Evolutionary conservation across 75 land plant genomes (phyloP).

Genomic region (Azolla pinnata): DNA sequence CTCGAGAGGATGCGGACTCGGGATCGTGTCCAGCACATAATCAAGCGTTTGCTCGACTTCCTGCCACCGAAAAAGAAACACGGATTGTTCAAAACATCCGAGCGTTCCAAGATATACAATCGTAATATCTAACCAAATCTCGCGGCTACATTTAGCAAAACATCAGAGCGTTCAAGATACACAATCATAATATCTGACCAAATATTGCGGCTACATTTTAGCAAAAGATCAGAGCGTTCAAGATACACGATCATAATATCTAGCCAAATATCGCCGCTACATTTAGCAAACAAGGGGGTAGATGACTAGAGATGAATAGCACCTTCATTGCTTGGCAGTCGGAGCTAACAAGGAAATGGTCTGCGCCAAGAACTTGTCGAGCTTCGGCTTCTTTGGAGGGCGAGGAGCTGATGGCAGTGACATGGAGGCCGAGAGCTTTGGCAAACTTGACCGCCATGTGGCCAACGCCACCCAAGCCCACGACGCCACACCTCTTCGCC

Average conservation of each 20-base stretch:
- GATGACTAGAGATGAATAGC: too few species aligned
- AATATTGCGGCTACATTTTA: too few species aligned
- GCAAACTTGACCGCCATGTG: constrained; percentile 89
- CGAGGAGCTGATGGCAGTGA: constrained; percentile 89
- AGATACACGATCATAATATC: too few species aligned
- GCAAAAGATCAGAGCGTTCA: too few species aligned
- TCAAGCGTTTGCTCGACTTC: constrained; percentile 45
- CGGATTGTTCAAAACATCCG: not conserved
- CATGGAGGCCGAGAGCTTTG: constrained; percentile 89
- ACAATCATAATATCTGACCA: too few species aligned
- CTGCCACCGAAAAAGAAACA: constrained; percentile 13
- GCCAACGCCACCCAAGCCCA: constrained; percentile 91
- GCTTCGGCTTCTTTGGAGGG: constrained; percentile 68
- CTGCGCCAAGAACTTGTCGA: constrained; percentile 67
- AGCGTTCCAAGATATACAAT: not conserved
- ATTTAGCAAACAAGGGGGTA: too few species aligned
- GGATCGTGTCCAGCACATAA: constrained; percentile 68
- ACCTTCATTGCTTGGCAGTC: constrained; percentile 35
- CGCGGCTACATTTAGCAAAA: too few species aligned
- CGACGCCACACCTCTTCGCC: constrained; percentile 56
- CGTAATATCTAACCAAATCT: too few species aligned
- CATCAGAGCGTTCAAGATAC: too few species aligned
- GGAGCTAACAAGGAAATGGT: constrained; percentile 67
- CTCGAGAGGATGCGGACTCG: constrained; percentile 54
- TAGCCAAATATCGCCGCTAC: too few species aligned